phyloP scores from a whole-genome alignment of 2,329 filamentous ascomycete genomes.

The Pseudogymnoascus sp. region DNA sequence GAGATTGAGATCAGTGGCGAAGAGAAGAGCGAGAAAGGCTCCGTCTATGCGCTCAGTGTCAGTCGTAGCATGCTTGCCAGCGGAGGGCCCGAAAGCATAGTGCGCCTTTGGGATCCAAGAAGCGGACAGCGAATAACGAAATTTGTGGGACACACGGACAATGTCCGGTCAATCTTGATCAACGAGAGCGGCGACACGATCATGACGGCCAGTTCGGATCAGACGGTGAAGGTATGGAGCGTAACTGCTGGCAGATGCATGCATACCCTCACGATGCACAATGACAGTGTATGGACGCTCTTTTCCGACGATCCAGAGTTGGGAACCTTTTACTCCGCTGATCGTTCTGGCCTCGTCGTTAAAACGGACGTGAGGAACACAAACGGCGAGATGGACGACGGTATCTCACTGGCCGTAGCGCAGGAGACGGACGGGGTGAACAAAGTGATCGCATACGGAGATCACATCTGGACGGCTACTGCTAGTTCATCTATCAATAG shows the following conservation, averaged over 20 bases:
- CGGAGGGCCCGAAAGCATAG: slow-evolving; percentile 87
- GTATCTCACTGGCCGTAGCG: slow-evolving; percentile 79
- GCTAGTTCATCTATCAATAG: slow-evolving; percentile 68
- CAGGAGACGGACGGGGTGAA: slow-evolving; percentile 82
- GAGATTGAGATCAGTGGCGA: slow-evolving; percentile 81
- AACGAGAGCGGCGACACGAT: slow-evolving; percentile 85
- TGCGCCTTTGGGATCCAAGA: slow-evolving; percentile 84
- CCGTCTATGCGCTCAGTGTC: slow-evolving; percentile 82
- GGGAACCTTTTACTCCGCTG: slow-evolving; percentile 87
- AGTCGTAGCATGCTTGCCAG: slow-evolving; percentile 78
- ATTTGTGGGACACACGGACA: slow-evolving; percentile 94
- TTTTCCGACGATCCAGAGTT: slow-evolving; percentile 82
- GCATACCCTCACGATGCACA: slow-evolving; percentile 98
- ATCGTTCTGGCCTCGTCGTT: slow-evolving; percentile 86
- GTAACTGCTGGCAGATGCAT: slow-evolving; percentile 91
- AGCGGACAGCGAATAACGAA: slow-evolving; percentile 89
- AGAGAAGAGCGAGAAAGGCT: slow-evolving; percentile 82
- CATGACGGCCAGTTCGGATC: slow-evolving; percentile 89
- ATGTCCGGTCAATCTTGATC: slow-evolving; percentile 82
- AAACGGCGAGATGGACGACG: slow-evolving; percentile 71
- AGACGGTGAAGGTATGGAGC: slow-evolving; percentile 97
- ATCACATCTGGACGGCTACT: slow-evolving; percentile 64
- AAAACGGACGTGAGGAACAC: slow-evolving; percentile 84
- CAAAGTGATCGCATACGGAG: slow-evolving; percentile 49
- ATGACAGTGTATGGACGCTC: slow-evolving; percentile 94